Evolutionary conservation across 768 basidiomycete species (phyloP).

Genomic region (Daedaleopsis sinensis): DNA sequence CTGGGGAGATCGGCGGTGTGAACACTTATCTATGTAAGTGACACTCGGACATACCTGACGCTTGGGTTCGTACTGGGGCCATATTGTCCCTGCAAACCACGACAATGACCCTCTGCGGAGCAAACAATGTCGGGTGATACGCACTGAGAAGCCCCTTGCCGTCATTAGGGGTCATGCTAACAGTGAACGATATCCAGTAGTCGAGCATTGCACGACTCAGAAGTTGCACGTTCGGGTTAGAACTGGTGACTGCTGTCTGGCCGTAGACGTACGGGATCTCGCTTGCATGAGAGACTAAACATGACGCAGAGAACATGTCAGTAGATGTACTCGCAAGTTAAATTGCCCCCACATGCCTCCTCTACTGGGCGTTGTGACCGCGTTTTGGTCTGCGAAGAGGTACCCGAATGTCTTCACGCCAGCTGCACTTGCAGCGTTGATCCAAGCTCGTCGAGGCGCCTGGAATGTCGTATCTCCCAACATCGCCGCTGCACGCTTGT

Average conservation of each 20-base stretch:
- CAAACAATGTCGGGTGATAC: not conserved
- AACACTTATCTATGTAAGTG: too few species aligned
- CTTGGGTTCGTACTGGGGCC: too few species aligned
- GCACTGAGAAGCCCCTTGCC: slow-evolving; percentile 39
- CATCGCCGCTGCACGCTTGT: slow-evolving; percentile 42
- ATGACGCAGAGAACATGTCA: not conserved
- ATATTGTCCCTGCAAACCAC: too few species aligned
- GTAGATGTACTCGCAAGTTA: not conserved
- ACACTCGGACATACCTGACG: too few species aligned
- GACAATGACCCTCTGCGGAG: too few species aligned
- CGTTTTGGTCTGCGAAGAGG: slow-evolving; percentile 43
- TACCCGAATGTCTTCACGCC: slow-evolving; percentile 46
- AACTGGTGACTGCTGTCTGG: slow-evolving; percentile 1
- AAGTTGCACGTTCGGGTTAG: not conserved
- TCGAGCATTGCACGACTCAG: slow-evolving; percentile 43
- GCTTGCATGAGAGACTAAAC: slow-evolving; percentile 20
- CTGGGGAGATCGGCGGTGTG: too few species aligned
- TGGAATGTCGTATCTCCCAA: slow-evolving; percentile 45
- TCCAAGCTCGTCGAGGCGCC: slow-evolving; percentile 42
- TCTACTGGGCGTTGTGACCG: slow-evolving; percentile 11
- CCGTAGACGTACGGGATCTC: slow-evolving; percentile 28
- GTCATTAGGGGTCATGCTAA: slow-evolving; percentile 47
- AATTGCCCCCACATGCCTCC: not conserved
- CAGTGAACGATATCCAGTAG: slow-evolving; percentile 51
- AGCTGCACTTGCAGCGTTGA: slow-evolving; percentile 40